Base-by-base conservation (phyloP, 202 grass and related monocot genomes). In the Elaeis oleifera region DNA sequence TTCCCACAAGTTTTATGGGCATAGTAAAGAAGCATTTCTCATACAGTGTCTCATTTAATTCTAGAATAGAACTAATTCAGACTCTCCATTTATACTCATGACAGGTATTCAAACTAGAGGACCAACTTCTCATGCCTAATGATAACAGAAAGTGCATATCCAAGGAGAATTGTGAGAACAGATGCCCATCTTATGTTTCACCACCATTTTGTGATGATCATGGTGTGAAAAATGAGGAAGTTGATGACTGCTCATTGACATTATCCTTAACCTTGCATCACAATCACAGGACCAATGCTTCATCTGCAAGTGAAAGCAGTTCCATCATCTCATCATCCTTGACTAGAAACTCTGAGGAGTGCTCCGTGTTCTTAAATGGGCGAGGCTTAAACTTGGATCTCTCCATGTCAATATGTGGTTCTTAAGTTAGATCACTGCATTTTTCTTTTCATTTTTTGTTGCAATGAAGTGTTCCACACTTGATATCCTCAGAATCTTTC, bases 331-430 rank as follows among this genome's bases (percentile, higher is more conserved):
- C 56, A 55, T 49, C 78, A 0, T 82, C 86, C 0, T 53, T 59
- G 3, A 70, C 74, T 63, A 69, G 73, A 77, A 84, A 83, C 78
- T 72, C 69, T 61, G 72, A 78, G 11, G 62, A 70, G 60, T 78
- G 59, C 77, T 89, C 85, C 0, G 82, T 23, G 29, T 77, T 64
- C 17, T 69, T 82, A 64, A 3, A 66, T 31, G 55, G 53, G 62
- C 53, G 51, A 0, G 69, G 68, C 1, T 26, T 99, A 16, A 94
- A 89, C 63, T 70, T 99, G 78, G 88, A 94, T 54, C 94, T 99
- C 23, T 82, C 94, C 25, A 71, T 99, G 85, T 89, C 94, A 54
- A 80, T 89, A 55, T 82, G 63, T 23, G 71, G 87, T 39, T 81
- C 81, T 57, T 96, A 85, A 64, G 51, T 32, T 48, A 13, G 32